Base-by-base conservation (phyloP, 257 asterid species). In the Handroanthus guayacan region DNA sequence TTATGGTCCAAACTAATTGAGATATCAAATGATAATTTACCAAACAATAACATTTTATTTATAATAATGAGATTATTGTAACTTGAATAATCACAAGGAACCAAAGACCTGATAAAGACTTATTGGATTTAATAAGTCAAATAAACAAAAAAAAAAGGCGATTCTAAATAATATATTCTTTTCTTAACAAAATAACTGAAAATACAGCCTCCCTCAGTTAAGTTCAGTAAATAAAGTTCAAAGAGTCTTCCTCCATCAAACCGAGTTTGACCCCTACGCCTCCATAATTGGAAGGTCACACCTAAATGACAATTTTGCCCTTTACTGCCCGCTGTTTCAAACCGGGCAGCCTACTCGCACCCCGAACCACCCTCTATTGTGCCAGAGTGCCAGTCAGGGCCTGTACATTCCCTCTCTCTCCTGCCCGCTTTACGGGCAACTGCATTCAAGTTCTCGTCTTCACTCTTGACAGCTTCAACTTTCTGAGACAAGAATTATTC, bases 361-460 rank as follows among this genome's bases (percentile, higher is more conserved):
- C 45, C 56, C 16, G 4, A 31, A 13, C 16, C 54, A 55, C 16
- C 8, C 72, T 44, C 39, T 34, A 54, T 36, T 54, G 8, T 31
- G 34, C 56, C 51, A 5, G 8, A 2, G 1, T 9, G 25, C 76
- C 80, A 13, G 16, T 67, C 31, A 43, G 18, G 13, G 72, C 17
- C 77, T 37, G 57, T 68, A 65, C 74, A 57, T 61, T 56, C 69
- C 62, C 67, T 62, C 41, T 74, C 83, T 25, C 78, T 64, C 69
- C 72, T 85, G 81, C 86, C 86, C 84, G 75, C 43, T 48, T 37
- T 38, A 44, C 84, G 86, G 86, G 88, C 78, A 79, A 74, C 64
- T 69, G 67, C 18, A 58, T 67, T 69, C 81, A 60, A 48, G 75
- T 47, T 78, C 72, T 75, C 81, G 64, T 75, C 81, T 48, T 61